A percentile compares a stretch with the other conserved stretches of the same genome.
Conservation (phyloP, 495 filamentous ascomycete species). For the Tetracladium setigerum region DNA sequence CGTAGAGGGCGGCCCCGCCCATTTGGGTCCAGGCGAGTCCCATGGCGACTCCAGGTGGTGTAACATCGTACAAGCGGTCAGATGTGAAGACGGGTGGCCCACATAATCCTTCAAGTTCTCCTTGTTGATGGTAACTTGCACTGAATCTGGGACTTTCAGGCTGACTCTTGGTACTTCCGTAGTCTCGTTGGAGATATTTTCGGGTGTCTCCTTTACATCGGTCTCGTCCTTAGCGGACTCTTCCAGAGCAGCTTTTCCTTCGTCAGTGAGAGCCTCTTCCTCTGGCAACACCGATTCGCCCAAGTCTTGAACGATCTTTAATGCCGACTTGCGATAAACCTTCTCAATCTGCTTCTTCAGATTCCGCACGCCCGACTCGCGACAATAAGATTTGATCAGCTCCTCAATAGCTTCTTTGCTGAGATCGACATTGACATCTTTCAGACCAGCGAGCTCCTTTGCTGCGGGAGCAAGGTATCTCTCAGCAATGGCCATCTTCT, state of each 20-base stretch:
- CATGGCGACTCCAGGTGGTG: conserved; percentile 97
- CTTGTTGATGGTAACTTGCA: conserved; percentile 82
- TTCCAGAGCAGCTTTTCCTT: conserved; percentile 75
- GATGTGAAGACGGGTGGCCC: conserved; percentile 93
- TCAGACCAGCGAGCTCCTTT: conserved; percentile 83
- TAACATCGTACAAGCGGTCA: conserved; percentile 89
- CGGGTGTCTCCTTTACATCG: conserved; percentile 49
- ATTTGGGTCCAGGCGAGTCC: conserved; percentile 98
- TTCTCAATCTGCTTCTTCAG: conserved; percentile 99
- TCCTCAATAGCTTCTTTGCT: conserved; percentile 82
- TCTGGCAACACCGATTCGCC: conserved; percentile 82
- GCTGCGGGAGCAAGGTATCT: conserved; percentile 86
- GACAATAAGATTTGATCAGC: conserved; percentile 96
- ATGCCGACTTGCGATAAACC: conserved; percentile 92
- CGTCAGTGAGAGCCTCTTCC: conserved; percentile 74
- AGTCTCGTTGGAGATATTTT: conserved; percentile 59
- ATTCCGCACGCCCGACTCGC: conserved; percentile 94
- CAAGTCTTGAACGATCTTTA: conserved; percentile 94
- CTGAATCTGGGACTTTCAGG: conserved; percentile 78
- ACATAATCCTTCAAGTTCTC: conserved; percentile 97
- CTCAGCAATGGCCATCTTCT: conserved; percentile 99
- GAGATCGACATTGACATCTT: conserved; percentile 82
- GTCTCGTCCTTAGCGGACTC: conserved; percentile 55
- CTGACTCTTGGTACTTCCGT: conserved; percentile 69
- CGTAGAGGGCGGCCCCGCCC: conserved; percentile 93